These are phyloP conservation scores for Candida adriatica DNA, from an alignment of 805 yeast genomes.

Conservation along the genomic window DNA sequence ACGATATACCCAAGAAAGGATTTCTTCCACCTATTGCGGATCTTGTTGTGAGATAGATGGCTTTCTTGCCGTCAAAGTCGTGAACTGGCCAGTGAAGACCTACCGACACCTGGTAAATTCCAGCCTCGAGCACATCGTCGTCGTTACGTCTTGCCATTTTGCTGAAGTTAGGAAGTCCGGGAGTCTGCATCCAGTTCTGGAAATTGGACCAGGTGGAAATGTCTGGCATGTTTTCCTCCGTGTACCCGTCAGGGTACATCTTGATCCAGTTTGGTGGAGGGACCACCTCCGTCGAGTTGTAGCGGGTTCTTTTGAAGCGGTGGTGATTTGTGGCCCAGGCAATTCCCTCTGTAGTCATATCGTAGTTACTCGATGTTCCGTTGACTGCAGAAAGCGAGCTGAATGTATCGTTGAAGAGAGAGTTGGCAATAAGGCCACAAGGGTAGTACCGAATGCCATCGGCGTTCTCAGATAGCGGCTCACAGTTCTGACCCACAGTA, in stretches of 20 bases:
- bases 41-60: slow-evolving; percentile 59
- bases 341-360: slow-evolving; percentile 46
- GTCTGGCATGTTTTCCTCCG: slow-evolving; percentile 62
- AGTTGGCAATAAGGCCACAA: slow-evolving; percentile 79
- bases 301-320: slow-evolving; percentile 57
- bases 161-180: slow-evolving; percentile 63
- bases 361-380: slow-evolving; percentile 34
- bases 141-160: slow-evolving; percentile 62
- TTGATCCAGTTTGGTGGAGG: slow-evolving; percentile 85
- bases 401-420: slow-evolving; percentile 73
- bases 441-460: slow-evolving; percentile 67
- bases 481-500: slow-evolving; percentile 48
- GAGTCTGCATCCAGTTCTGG: slow-evolving; percentile 84
- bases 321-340: slow-evolving; percentile 68
- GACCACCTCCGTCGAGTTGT: slow-evolving; percentile 51
- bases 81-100: slow-evolving; percentile 78
- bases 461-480: slow-evolving; percentile 48
- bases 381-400: slow-evolving; percentile 32
- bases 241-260: slow-evolving; percentile 67
- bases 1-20: slow-evolving; percentile 60
- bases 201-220: slow-evolving; percentile 59
- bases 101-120: slow-evolving; percentile 55
- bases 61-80: slow-evolving; percentile 61
- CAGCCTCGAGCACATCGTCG: slow-evolving; percentile 43
- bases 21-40: slow-evolving; percentile 75